Conservation (phyloP, 1,139 yeast species). For the Debaryomyces coudertii region DNA sequence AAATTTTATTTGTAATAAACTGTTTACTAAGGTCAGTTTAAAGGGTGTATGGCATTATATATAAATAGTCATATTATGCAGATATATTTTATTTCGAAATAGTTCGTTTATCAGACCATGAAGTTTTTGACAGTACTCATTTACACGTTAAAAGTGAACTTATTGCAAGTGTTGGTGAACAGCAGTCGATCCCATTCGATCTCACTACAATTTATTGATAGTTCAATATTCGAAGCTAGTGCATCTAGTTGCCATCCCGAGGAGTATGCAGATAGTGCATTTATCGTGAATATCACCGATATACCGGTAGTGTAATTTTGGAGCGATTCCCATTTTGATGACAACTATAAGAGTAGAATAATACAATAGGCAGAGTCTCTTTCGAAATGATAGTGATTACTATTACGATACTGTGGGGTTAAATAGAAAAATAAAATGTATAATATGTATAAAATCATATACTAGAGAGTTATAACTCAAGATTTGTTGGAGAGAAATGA, state of each 20-base stretch:
- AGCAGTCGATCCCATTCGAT: constrained; percentile 39
- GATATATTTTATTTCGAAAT: not conserved
- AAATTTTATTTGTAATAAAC: not conserved
- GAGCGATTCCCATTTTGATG: not conserved
- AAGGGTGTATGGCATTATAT: no score
- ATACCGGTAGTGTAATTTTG: constrained; percentile 23
- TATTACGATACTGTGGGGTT: not conserved
- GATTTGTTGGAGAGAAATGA: no score
- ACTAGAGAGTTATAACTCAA: no score
- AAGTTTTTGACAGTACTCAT: constrained; percentile 37
- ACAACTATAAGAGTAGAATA: not conserved
- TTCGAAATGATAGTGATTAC: not conserved
- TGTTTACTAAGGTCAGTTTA: not conserved
- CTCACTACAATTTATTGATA: constrained; percentile 37
- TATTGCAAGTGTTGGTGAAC: constrained; percentile 40
- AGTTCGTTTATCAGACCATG: constrained; percentile 24
- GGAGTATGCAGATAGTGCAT: constrained; percentile 23
- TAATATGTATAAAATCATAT: no score
- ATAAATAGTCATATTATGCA: not conserved
- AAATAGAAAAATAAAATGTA: not conserved
- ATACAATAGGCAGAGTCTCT: not conserved
- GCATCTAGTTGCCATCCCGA: constrained; percentile 29
- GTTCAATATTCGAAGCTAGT: constrained; percentile 40
- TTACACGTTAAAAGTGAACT: constrained; percentile 42
- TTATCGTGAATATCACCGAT: constrained; percentile 32